Conservation (phyloP, 164 flowering plant species). For the Vitis vinifera region ASM3070453v1 NC_081818.1:608501-609000, state of each 20-base stretch:
- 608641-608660: slow-evolving; percentile 30
- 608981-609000: background rate
- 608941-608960: too few relatives aligned
- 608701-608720: slow-evolving; percentile 35
- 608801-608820: slow-evolving; percentile 24
- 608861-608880: slow-evolving; percentile 28
- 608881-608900: background rate
- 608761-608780: slow-evolving; percentile 34
- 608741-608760: slow-evolving; percentile 32
- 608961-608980: background rate
- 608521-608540: slow-evolving; percentile 25
- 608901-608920: too few relatives aligned
- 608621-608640: slow-evolving; percentile 28
- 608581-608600: background rate
- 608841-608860: slow-evolving; percentile 28
- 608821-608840: slow-evolving; percentile 27
- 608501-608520: slow-evolving; percentile 26
- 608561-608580: background rate
- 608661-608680: slow-evolving; percentile 27
- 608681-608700: slow-evolving; percentile 32
- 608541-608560: slow-evolving; percentile 25
- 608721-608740: slow-evolving; percentile 34
- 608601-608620: slow-evolving; percentile 6
- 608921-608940: too few relatives aligned
- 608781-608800: slow-evolving; percentile 29